Base-by-base conservation (phyloP, 75 land plant genomes). In the Larix kaempferi region DNA sequence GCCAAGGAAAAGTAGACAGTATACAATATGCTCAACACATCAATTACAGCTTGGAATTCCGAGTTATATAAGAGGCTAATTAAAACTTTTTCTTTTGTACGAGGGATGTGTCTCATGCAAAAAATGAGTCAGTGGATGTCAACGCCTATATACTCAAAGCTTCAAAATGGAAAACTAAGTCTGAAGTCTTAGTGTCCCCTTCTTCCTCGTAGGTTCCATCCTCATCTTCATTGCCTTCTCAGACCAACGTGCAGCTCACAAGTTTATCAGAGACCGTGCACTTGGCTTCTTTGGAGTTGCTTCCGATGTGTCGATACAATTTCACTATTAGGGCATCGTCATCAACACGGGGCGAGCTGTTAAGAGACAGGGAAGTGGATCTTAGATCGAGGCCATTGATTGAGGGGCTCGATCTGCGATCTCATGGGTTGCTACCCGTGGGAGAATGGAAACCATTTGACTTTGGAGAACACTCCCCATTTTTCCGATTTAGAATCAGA, bases 201-300 rank as follows among this genome's bases (percentile, higher is more conserved):
- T 39, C 52, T 57, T 74, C 79, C 12, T 75, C 78, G 2, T 76
- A 84, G 64, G 77, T 8, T 67, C 85, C 54, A 21, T 83, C 85
- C 4, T 80, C 81, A 29, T 80, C 82, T 6, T 79, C 71, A 8
- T 78, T 77, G 12, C 80, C 59, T 71, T 86, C 89, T 17, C 80
- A 62, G 57, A 87, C 71, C n/a, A 91, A 98, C 39, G 74, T 67
- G 82, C 87, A 91, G 2, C 78, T 55, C 19, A 85, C 81, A 73
- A 78, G 76, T 75, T 95, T 98, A 52, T 90, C 94, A 41, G 93
- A 86, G 17, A 78, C 35, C 41, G 89, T 78, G 98, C 99, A 98
- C 35, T 89, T 87, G 44, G 94, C 90, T 29, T 78, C 79, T n/a
- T 89, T 82, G 13, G 93, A 85, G 76, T 82, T 86, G 1, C 93